Evolutionary conservation across 2,329 filamentous ascomycete genomes (phyloP).

Genomic region (Stachybotrys elegans): DNA sequence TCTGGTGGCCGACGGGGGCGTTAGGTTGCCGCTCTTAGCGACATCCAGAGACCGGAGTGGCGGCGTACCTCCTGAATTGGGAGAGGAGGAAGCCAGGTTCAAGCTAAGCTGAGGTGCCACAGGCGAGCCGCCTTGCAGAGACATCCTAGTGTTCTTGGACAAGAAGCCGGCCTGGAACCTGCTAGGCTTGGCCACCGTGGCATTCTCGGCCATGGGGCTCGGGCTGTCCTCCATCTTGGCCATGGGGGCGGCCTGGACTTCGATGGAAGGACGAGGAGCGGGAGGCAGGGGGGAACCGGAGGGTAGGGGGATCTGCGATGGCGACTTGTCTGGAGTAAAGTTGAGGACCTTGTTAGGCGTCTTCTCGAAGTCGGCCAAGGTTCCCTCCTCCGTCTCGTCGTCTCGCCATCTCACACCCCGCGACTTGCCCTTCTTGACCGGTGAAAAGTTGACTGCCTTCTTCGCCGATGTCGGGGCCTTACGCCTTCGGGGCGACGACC

Average conservation of each 20-base stretch:
- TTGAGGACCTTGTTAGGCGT: constrained; percentile 67
- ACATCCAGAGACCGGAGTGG: constrained; percentile 48
- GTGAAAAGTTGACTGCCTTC: constrained; percentile 77
- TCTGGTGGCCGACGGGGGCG: constrained; percentile 33
- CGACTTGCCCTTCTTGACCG: constrained; percentile 71
- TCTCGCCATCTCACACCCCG: constrained; percentile 89
- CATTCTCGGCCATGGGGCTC: constrained; percentile 38
- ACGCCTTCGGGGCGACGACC: constrained; percentile 74
- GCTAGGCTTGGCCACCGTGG: constrained; percentile 49
- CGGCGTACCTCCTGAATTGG: constrained; percentile 24
- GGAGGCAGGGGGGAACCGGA: constrained; percentile 14
- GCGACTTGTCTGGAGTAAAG: constrained; percentile 44
- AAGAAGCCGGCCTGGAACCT: constrained; percentile 89
- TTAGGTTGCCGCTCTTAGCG: constrained; percentile 45
- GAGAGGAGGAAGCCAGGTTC: constrained; percentile 44
- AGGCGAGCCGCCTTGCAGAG: constrained; percentile 54
- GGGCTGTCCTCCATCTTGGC: constrained; percentile 48
- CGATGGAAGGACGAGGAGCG: constrained; percentile 1
- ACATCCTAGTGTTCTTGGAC: constrained; percentile 45
- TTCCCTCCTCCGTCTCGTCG: constrained; percentile 76
- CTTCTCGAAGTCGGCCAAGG: constrained; percentile 84
- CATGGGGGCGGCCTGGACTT: constrained; percentile 10
- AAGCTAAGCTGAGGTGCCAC: constrained; percentile 52
- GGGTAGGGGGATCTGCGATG: constrained; percentile 16
- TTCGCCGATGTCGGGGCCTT: constrained; percentile 53